phyloP scores from a whole-genome alignment of 345 rosid genomes.

The Aquilaria malaccensis region DNA sequence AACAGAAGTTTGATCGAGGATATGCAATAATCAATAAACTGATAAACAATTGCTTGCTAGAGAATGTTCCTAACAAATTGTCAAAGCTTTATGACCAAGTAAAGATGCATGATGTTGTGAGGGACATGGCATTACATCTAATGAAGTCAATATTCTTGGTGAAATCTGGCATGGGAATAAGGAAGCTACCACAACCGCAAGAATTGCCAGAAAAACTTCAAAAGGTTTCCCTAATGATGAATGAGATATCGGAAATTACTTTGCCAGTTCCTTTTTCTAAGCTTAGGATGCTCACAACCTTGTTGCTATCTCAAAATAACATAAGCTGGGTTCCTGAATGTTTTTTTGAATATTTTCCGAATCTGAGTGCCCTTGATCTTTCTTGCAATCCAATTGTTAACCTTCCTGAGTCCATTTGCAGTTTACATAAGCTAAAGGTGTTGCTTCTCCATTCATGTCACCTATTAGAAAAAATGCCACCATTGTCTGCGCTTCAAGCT shows the following conservation, averaged over 20 bases:
- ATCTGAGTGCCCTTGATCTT: constrained; percentile 18
- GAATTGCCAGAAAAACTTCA: not conserved
- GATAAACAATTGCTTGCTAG: constrained; percentile 2
- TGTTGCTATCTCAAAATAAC: not conserved
- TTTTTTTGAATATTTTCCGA: constrained; percentile 6
- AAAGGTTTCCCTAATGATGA: not conserved
- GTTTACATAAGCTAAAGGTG: not conserved
- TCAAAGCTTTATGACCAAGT: not conserved
- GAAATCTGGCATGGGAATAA: constrained; percentile 6
- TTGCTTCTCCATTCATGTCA: too few relatives aligned
- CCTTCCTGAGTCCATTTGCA: constrained; percentile 10
- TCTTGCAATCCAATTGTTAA: rapidly evolving
- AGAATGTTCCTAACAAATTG: not conserved
- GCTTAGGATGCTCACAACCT: constrained; percentile 10
- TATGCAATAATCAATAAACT: not conserved
- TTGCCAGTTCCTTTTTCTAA: not conserved
- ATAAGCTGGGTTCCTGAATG: not conserved
- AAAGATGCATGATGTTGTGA: constrained; percentile 4
- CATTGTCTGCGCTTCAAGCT: too few relatives aligned
- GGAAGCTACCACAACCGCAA: not conserved
- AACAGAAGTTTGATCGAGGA: not conserved
- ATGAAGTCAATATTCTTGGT: constrained; percentile 6
- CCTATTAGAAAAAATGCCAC: too few relatives aligned
- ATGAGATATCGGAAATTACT: not conserved
- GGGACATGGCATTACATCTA: constrained; percentile 9